A percentile compares a stretch with the other conserved stretches of the same genome.
Conservation (phyloP, 257 asterid genomes). For the Solanum microdontum region DNA sequence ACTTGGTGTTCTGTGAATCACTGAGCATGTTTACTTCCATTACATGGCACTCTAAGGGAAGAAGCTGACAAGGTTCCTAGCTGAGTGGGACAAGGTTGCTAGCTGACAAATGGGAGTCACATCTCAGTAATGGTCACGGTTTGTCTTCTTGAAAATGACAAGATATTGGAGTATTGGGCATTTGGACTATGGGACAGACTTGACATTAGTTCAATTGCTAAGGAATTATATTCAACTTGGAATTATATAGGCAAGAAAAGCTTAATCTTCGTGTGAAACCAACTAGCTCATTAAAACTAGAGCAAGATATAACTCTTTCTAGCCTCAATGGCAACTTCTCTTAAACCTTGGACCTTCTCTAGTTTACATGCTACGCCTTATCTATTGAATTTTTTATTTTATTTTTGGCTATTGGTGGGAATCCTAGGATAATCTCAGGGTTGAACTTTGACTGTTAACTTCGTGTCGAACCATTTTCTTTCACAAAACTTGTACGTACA, state of each 20-base stretch:
- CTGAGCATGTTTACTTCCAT: background rate
- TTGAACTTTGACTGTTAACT: too few relatives aligned
- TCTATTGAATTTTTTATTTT: too few relatives aligned
- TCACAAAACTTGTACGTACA: too few relatives aligned
- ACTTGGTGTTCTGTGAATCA: background rate
- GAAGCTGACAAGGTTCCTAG: background rate
- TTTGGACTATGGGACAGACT: background rate
- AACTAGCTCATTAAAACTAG: background rate
- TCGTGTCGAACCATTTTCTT: too few relatives aligned
- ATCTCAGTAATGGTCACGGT: conserved; percentile 24
- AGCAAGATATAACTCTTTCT: background rate
- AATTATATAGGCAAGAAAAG: background rate
- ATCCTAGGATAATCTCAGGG: too few relatives aligned
- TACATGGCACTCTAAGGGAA: background rate
- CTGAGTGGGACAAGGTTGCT: background rate
- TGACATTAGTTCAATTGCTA: background rate
- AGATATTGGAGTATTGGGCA: background rate
- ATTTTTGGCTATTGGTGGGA: too few relatives aligned
- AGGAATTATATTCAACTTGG: background rate
- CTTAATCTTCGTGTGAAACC: background rate
- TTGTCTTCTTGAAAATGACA: conserved; percentile 7
- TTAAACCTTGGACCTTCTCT: too few relatives aligned
- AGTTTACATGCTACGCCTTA: too few relatives aligned
- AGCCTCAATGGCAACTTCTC: background rate
- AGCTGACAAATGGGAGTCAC: conserved; percentile 18